These are phyloP conservation scores for Acorus calamus DNA, from an alignment of 106 monocot genomes.

Conservation along the genomic window DNA sequence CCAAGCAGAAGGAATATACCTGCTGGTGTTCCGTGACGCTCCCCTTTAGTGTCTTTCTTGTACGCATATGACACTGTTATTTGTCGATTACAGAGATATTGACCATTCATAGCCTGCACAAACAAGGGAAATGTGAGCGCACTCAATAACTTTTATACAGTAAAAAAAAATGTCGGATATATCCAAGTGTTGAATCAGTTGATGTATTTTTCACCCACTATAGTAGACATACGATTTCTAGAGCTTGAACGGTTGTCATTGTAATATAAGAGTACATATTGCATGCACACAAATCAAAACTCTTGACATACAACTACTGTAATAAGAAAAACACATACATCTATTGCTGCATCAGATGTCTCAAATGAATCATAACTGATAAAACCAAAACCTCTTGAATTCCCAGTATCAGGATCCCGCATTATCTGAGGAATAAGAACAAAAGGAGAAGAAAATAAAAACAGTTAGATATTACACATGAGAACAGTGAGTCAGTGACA, in stretches of 20 bases:
- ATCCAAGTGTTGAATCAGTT: too few relatives aligned
- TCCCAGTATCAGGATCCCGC: constrained; percentile 93
- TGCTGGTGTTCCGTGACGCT: constrained; percentile 95
- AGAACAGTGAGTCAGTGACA: not conserved
- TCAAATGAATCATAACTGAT: constrained; percentile 98
- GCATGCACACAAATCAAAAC: not conserved
- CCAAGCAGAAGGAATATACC: constrained; percentile 22
- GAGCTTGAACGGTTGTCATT: too few relatives aligned
- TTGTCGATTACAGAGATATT: constrained; percentile 85
- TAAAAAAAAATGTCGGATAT: not conserved
- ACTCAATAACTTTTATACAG: not conserved
- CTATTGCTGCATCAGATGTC: constrained; percentile 86
- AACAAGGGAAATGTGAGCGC: constrained; percentile 8
- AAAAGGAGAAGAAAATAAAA: not conserved
- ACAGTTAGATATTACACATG: not conserved
- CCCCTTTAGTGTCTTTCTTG: constrained; percentile 98
- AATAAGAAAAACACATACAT: constrained; percentile 30
- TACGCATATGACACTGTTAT: constrained; percentile 94
- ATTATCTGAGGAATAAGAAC: constrained; percentile 51
- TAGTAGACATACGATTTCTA: too few relatives aligned
- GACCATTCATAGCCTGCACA: constrained; percentile 87
- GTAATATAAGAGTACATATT: not conserved
- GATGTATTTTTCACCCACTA: too few relatives aligned
- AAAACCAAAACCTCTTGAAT: constrained; percentile 93
- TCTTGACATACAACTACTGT: too few relatives aligned